Evolutionary conservation across 2,329 filamentous ascomycete species (phyloP), one percentile per base, ranked within the genome.

Genomic region (Arthrobotrys megalospora): DNA sequence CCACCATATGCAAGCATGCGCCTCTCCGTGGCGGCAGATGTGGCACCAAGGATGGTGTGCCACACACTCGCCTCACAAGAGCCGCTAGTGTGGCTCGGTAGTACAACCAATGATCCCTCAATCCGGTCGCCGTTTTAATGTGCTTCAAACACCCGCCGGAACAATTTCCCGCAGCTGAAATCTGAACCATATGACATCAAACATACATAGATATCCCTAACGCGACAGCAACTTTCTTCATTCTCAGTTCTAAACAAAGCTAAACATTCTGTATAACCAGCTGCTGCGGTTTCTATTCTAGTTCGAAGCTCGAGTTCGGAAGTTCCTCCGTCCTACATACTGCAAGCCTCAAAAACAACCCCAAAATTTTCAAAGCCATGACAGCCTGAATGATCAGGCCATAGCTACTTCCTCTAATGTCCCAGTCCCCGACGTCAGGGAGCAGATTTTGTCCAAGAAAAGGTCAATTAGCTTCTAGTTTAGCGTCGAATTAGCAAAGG

Each of bases 11-110:
- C 75, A 28, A n/a, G 55, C 55, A 60, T 78, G 62, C 75, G 75
- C 75, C 75, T 68, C 75, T 45, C 67, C 67, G 67, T 78, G 75
- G 75, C 67, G 75, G 62, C 60, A 68, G 7, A 36, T 66, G 70
- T 67, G 50, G 63, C 62, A 28, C 48, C 21, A 53, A 19, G 36
- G 16, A 12, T 28, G 3, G 41, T 53, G 66, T 71, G 66, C 41
- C 73, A 71, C 45, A 43, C 21, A 41, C 36, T 52, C 24, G 69
- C 36, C 64, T 55, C 70, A 75, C 28, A 34, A 34, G 60, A 48
- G 60, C 60, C 60, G 60, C 60, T 47, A 67, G 19, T 43, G 55
- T 71, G 45, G 68, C 55, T 48, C 55, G 60, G 19, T 55, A 58
- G 28, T 60, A 41, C 38, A 12, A 19, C 69, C 68, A 66, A 60